Evolutionary conservation across 306 rosid species (phyloP).

Genomic region (Pachyrhizus erosus): DNA sequence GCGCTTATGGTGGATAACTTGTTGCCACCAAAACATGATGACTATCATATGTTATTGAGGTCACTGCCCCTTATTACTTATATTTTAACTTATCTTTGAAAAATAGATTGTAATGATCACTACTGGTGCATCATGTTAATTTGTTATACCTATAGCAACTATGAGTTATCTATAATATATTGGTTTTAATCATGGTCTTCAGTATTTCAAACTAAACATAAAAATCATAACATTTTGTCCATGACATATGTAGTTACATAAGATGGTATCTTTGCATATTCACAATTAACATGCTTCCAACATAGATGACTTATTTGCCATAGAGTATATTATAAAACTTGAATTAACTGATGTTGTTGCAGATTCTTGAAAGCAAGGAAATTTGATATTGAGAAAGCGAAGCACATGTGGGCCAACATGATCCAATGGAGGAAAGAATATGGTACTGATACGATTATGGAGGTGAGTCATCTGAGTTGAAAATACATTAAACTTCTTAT

Average conservation of each 20-base stretch:
- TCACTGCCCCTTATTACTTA: slow-evolving; percentile 33
- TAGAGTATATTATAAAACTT: slow-evolving; percentile 27
- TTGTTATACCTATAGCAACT: not conserved
- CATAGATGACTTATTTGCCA: slow-evolving; percentile 26
- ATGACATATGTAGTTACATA: not conserved
- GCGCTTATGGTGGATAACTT: slow-evolving; percentile 69
- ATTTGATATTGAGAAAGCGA: slow-evolving; percentile 87
- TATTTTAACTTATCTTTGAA: not conserved
- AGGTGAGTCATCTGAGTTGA: slow-evolving; percentile 53
- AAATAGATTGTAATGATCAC: slow-evolving; percentile 8
- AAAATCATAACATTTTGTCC: not conserved
- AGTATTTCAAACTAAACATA: slow-evolving; percentile 5
- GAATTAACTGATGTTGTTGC: slow-evolving; percentile 38
- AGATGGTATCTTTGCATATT: not conserved
- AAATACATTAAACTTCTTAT: slow-evolving; percentile 10
- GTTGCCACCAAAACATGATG: slow-evolving; percentile 77
- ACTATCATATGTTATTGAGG: slow-evolving; percentile 86
- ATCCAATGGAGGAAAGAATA: slow-evolving; percentile 91
- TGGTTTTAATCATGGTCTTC: not conserved
- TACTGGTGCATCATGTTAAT: slow-evolving; percentile 11
- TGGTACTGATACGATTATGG: slow-evolving; percentile 84
- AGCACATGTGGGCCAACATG: slow-evolving; percentile 94
- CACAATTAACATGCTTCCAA: slow-evolving; percentile 14
- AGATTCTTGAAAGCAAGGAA: slow-evolving; percentile 96
- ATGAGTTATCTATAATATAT: slow-evolving; percentile 3